phyloP scores from a whole-genome alignment of 2,329 filamentous ascomycete species.

The Penicillium sp. region DNA sequence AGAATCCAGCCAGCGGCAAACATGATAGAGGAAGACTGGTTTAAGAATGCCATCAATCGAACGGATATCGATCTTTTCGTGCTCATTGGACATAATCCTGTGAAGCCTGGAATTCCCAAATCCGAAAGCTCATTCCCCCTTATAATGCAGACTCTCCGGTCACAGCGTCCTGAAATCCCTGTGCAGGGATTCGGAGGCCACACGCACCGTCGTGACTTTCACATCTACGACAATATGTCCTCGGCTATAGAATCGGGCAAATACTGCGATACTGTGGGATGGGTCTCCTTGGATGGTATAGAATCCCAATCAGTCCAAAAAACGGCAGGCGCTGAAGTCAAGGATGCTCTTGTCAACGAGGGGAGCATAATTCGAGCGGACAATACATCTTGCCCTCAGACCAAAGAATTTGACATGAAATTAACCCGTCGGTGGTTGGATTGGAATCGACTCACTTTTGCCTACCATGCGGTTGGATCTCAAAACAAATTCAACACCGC shows the following conservation, averaged over 20 bases:
- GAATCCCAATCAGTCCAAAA: slow-evolving; percentile 48
- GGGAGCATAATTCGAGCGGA: neutral
- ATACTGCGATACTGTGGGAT: slow-evolving; percentile 69
- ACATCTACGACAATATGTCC: slow-evolving; percentile 61
- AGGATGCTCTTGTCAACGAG: neutral
- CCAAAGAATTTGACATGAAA: slow-evolving; percentile 47
- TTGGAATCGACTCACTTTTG: slow-evolving; percentile 67
- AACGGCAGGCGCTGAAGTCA: slow-evolving; percentile 29
- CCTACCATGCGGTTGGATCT: slow-evolving; percentile 59
- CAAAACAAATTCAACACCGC: slow-evolving; percentile 52
- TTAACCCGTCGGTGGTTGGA: slow-evolving; percentile 61
- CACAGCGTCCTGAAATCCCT: slow-evolving; percentile 55
- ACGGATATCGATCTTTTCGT: slow-evolving; percentile 63
- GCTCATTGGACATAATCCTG: slow-evolving; percentile 63
- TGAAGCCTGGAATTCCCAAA: slow-evolving; percentile 47
- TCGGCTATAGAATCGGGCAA: slow-evolving; percentile 64
- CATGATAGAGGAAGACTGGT: slow-evolving; percentile 59
- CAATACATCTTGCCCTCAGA: slow-evolving; percentile 1
- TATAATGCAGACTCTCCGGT: slow-evolving; percentile 61
- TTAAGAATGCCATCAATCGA: slow-evolving; percentile 55
- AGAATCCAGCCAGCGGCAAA: slow-evolving; percentile 20
- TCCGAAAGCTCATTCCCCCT: slow-evolving; percentile 43
- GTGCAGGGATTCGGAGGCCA: slow-evolving; percentile 68
- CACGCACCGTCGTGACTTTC: slow-evolving; percentile 65
- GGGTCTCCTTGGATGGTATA: slow-evolving; percentile 64